phyloP scores from a whole-genome alignment of 805 yeast genomes.

The Yamadazyma sp. region DNA sequence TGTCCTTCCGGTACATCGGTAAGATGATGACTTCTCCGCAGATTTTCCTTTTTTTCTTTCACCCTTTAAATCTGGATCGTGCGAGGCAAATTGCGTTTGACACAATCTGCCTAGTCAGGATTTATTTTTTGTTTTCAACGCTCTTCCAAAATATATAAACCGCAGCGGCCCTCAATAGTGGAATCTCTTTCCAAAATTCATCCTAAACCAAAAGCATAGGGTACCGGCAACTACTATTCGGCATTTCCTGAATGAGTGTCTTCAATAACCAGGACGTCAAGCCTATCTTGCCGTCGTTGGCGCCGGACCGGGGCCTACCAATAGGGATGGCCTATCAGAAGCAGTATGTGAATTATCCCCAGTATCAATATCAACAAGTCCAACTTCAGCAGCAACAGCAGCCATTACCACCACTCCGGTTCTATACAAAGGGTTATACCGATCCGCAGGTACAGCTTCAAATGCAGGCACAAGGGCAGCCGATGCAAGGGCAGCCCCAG shows the following conservation, averaged over 20 bases:
- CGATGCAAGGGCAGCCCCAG: no score
- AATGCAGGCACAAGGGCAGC: not conserved
- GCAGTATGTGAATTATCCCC: constrained; percentile 1
- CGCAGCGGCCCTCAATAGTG: not conserved
- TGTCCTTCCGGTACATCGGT: no score
- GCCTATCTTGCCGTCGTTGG: constrained; percentile 15
- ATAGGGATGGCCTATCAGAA: not conserved
- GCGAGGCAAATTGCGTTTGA: constrained; percentile 6
- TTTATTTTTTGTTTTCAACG: no score
- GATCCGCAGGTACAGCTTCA: no score
- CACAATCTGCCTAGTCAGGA: constrained; percentile 12
- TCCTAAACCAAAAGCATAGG: not conserved
- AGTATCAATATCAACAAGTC: not conserved
- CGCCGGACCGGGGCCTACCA: constrained; percentile 1
- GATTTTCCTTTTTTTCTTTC: no score
- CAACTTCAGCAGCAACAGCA: constrained; percentile 3
- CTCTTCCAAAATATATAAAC: constrained; percentile 5
- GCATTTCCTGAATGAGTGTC: constrained; percentile 11
- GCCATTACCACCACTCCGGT: constrained; percentile 14
- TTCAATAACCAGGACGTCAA: constrained; percentile 15
- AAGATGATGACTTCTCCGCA: no score
- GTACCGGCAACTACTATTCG: no score
- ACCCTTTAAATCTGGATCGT: not conserved
- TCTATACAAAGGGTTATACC: no score
- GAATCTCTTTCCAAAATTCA: not conserved